phyloP scores from a whole-genome alignment of 257 asterid species.

The Scutellaria baicalensis region DNA sequence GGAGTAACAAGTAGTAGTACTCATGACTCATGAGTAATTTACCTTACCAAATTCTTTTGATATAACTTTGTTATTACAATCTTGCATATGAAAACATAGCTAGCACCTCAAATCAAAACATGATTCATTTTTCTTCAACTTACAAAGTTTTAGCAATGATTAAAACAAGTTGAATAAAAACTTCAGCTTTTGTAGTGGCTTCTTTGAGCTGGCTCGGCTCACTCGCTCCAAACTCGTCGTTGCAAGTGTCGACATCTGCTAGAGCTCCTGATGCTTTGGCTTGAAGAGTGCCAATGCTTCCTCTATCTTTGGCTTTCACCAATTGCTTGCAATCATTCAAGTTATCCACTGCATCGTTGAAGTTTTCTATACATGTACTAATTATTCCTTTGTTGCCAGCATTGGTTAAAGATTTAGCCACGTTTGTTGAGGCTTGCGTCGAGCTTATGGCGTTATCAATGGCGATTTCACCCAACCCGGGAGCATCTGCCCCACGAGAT shows the following conservation, averaged over 20 bases:
- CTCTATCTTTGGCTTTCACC: not conserved
- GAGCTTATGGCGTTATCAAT: not conserved
- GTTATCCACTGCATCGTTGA: not conserved
- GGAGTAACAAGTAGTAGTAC: too few relatives aligned
- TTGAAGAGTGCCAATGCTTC: not conserved
- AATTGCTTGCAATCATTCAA: not conserved
- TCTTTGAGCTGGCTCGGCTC: constrained; percentile 21
- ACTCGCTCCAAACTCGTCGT: not conserved
- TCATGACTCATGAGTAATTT: too few relatives aligned
- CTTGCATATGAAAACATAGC: too few relatives aligned
- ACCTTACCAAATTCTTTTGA: too few relatives aligned
- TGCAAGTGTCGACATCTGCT: constrained; percentile 18
- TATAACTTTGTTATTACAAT: too few relatives aligned
- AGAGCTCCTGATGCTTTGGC: constrained; percentile 26
- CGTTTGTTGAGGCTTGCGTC: not conserved
- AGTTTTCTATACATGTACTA: constrained; percentile 22
- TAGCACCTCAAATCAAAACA: too few relatives aligned
- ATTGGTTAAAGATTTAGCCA: not conserved
- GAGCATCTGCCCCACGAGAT: constrained; percentile 4
- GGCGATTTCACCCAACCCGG: constrained; percentile 4
- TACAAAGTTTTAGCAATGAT: not conserved
- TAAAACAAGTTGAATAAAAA: not conserved
- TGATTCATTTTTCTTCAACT: not conserved
- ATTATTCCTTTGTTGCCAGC: not conserved
- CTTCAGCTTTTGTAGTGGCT: not conserved